Evolutionary conservation across 2,329 filamentous ascomycete genomes (phyloP).

Genomic region (Aspergillus cejpii): DNA sequence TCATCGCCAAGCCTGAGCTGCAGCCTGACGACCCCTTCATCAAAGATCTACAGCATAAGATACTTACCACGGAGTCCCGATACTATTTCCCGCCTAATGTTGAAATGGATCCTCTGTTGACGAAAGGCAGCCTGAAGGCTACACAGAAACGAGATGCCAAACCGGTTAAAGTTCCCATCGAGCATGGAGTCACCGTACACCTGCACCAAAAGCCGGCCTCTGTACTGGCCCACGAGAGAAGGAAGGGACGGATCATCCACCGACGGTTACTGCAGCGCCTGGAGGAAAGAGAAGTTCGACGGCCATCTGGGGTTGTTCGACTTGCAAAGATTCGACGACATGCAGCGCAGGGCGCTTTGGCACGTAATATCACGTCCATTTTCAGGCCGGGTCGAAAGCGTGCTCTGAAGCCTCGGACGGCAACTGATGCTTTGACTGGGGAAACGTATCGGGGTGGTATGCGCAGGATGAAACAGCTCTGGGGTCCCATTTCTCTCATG

Average conservation of each 20-base stretch:
- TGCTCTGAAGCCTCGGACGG: not conserved
- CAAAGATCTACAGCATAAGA: slow-evolving; percentile 44
- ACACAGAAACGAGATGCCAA: slow-evolving; percentile 8
- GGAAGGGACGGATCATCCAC: slow-evolving; percentile 22
- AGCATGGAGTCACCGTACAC: slow-evolving; percentile 30
- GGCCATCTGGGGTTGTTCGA: slow-evolving; percentile 19
- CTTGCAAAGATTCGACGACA: slow-evolving; percentile 27
- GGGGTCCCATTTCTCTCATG: slow-evolving; percentile 22
- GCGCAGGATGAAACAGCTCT: slow-evolving; percentile 18
- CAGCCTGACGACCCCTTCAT: slow-evolving; percentile 42
- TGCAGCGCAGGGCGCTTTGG: slow-evolving; percentile 9
- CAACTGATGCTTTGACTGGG: not conserved
- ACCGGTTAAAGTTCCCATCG: slow-evolving; percentile 24
- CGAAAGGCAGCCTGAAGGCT: slow-evolving; percentile 19
- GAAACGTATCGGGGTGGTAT: not conserved
- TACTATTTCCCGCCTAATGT: slow-evolving; percentile 42
- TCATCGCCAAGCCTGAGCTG: slow-evolving; percentile 46
- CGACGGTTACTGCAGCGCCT: slow-evolving; percentile 20
- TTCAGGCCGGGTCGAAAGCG: slow-evolving; percentile 9
- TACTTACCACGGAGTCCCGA: slow-evolving; percentile 42
- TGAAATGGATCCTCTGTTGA: slow-evolving; percentile 33
- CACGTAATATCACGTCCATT: slow-evolving; percentile 23
- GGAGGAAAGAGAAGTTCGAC: slow-evolving; percentile 8
- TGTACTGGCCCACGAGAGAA: slow-evolving; percentile 25
- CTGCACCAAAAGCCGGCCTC: slow-evolving; percentile 33